These are phyloP conservation scores for Hypoxylon subgilvum DNA, from an alignment of 495 filamentous ascomycete species.

Conservation along the genomic window DNA sequence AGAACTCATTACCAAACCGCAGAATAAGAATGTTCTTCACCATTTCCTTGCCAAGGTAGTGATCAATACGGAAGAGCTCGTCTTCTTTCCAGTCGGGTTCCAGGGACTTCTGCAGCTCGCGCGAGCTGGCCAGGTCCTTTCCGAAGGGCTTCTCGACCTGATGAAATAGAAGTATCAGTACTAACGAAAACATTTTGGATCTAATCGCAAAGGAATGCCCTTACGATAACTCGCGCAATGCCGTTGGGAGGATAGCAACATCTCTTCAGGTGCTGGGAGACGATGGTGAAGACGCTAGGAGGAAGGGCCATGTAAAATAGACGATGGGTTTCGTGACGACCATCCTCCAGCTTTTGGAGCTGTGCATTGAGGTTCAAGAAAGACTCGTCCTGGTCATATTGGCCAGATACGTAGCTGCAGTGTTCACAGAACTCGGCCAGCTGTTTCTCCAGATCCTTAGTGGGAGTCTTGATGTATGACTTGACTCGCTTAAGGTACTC, in stretches of 20 bases:
- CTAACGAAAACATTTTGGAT: constrained; percentile 3
- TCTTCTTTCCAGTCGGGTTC: constrained; percentile 99
- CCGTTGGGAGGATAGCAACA: constrained; percentile 92
- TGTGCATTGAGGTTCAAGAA: constrained; percentile 89
- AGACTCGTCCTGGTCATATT: constrained; percentile 96
- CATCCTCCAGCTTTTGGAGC: constrained; percentile 84
- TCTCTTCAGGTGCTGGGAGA: constrained; percentile 94
- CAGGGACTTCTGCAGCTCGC: constrained; percentile 91
- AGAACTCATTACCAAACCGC: constrained; percentile 98
- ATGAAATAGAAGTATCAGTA: constrained; percentile 19
- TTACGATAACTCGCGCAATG: constrained; percentile 90
- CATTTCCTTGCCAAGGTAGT: constrained; percentile 99
- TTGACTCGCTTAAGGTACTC: constrained; percentile 93
- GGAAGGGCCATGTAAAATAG: constrained; percentile 99
- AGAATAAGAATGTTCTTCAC: constrained; percentile 99
- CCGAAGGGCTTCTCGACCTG: constrained; percentile 99
- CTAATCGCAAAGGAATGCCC: constrained; percentile 28
- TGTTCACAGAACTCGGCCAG: constrained; percentile 84
- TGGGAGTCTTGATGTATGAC: constrained; percentile 98
- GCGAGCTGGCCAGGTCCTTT: constrained; percentile 92
- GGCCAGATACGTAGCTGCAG: constrained; percentile 92
- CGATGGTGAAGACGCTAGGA: constrained; percentile 95
- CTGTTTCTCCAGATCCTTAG: constrained; percentile 96
- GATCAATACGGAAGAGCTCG: constrained; percentile 99
- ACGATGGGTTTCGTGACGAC: constrained; percentile 81